Evolutionary conservation across 2,329 filamentous ascomycete species (phyloP).

Genomic region (Orbilia oligospora): DNA sequence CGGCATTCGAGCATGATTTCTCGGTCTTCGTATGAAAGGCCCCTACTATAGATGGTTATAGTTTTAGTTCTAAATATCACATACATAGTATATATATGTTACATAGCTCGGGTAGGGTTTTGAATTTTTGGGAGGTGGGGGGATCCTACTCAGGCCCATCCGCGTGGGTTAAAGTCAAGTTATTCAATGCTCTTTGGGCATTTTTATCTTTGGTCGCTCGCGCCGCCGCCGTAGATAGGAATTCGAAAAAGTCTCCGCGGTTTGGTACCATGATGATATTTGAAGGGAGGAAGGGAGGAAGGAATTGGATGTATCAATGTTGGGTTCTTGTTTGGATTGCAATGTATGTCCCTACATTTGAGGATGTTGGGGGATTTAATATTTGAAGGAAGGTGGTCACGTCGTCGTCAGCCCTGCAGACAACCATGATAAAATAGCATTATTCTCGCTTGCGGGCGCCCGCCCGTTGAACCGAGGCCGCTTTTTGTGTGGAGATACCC

Average conservation of each 20-base stretch:
- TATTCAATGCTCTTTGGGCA: background rate
- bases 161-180: too few relatives aligned
- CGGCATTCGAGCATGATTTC: background rate
- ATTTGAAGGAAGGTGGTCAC: too few relatives aligned
- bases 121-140: too few relatives aligned
- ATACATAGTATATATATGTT: too few relatives aligned
- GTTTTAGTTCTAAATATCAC: background rate
- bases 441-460: background rate
- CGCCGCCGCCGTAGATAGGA: background rate
- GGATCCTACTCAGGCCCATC: too few relatives aligned
- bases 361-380: background rate
- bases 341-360: background rate
- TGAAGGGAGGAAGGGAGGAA: background rate
- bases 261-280: background rate
- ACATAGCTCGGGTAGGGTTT: too few relatives aligned
- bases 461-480: conserved; percentile 8
- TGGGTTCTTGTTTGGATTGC: too few relatives aligned
- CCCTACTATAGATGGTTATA: background rate
- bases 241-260: background rate
- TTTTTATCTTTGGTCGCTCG: background rate
- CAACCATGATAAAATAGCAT: background rate
- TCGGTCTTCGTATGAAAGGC: conserved; percentile 20
- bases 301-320: background rate
- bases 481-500: conserved; percentile 14
- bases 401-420: background rate